phyloP scores from a whole-genome alignment of 345 rosid species.

The Hibiscus trionum region DNA sequence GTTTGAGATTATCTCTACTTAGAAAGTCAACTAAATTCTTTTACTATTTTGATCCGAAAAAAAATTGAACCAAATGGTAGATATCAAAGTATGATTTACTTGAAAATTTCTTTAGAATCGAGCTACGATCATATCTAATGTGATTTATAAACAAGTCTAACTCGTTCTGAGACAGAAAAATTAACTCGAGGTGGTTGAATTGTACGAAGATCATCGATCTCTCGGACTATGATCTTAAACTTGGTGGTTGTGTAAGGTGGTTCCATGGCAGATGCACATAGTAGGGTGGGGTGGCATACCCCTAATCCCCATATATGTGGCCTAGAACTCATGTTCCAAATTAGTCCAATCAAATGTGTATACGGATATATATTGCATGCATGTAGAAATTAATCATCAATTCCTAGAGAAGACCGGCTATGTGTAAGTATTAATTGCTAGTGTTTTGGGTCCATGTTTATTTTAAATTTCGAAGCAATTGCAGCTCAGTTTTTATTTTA shows the following conservation, averaged over 20 bases:
- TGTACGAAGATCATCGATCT: background rate
- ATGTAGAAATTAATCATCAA: background rate
- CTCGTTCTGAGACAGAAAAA: no score
- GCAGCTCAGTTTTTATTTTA: background rate
- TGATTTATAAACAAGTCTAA: no score
- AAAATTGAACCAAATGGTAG: no score
- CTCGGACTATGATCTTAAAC: background rate
- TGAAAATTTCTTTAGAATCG: no score
- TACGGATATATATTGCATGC: no score
- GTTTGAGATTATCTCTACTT: no score
- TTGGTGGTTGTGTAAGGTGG: background rate
- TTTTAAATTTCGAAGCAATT: background rate
- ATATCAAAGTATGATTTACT: no score
- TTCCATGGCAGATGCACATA: no score
- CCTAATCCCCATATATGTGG: background rate
- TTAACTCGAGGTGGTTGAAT: background rate
- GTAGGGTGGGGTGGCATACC: no score
- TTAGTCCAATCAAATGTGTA: background rate
- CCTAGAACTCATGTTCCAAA: background rate
- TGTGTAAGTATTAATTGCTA: background rate
- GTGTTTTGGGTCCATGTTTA: constrained; percentile 3
- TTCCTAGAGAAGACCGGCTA: background rate
- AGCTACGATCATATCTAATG: no score
- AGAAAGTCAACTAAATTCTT: no score
- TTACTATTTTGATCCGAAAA: no score